These are phyloP conservation scores for Euphorbia celastroides DNA, from an alignment of 441 rosid genomes.

Conservation along the genomic window DNA sequence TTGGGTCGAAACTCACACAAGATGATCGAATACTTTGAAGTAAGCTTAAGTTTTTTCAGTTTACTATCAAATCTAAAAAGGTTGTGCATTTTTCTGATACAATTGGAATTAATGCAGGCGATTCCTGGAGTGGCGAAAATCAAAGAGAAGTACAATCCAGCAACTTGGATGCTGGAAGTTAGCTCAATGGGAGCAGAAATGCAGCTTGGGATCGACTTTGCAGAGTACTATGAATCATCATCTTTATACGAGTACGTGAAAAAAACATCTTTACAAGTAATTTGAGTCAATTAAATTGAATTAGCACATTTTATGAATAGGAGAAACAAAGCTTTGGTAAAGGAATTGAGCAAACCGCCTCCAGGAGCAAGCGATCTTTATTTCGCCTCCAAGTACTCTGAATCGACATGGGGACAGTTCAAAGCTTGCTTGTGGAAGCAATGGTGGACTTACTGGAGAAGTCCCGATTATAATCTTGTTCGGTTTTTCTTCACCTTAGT, in stretches of 20 bases:
- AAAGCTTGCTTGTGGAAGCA: conserved; percentile 91
- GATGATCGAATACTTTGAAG: conserved; percentile 60
- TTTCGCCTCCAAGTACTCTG: conserved; percentile 52
- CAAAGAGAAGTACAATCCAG: conserved; percentile 72
- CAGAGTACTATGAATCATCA: conserved; percentile 52
- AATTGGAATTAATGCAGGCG: conserved; percentile 27
- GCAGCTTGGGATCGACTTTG: conserved; percentile 55
- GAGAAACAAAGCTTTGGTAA: conserved; percentile 63
- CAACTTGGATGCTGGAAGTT: conserved; percentile 91
- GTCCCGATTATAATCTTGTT: conserved; percentile 86
- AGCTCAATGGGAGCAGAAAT: conserved; percentile 47
- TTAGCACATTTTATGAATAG: conserved; percentile 29
- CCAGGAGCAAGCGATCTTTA: conserved; percentile 61
- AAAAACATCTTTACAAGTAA: background rate
- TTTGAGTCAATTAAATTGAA: too few species aligned
- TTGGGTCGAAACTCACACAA: conserved; percentile 53
- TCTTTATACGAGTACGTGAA: conserved; percentile 54
- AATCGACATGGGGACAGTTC: conserved; percentile 68
- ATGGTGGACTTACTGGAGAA: conserved; percentile 96
- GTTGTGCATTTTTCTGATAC: conserved; percentile 1
- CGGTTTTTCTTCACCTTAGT: conserved; percentile 59
- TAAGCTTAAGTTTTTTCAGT: conserved; percentile 12
- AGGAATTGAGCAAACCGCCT: conserved; percentile 61
- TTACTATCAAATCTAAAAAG: background rate
- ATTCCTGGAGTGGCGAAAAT: conserved; percentile 56